Percentiles rank a stretch among this genome's conserved stretches.
Evolutionary conservation across 768 basidiomycete genomes (phyloP).

Genomic region (Amanita inopinata): DNA sequence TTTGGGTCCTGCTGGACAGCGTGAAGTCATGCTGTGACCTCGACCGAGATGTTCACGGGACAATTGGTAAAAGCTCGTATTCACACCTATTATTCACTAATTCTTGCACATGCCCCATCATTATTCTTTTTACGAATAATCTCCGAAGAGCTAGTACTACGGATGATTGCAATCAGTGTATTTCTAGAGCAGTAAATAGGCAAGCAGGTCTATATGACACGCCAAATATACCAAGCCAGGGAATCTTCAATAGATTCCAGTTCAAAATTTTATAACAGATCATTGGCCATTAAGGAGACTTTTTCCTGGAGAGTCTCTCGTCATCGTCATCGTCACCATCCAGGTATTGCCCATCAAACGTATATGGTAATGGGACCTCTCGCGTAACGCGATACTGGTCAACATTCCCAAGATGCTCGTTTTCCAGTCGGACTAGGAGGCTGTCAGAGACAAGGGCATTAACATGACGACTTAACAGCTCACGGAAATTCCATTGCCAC

Average conservation of each 20-base stretch:
- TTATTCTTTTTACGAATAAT: background rate
- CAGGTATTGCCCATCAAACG: constrained; percentile 39
- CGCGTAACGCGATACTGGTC: constrained; percentile 86
- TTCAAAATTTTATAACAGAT: too few species aligned
- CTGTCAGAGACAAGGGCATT: background rate
- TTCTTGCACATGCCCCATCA: too few species aligned
- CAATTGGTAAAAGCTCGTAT: background rate
- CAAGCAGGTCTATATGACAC: too few species aligned
- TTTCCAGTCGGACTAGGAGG: constrained; percentile 63
- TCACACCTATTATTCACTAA: background rate
- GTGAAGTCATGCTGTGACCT: background rate
- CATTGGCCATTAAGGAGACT: too few species aligned
- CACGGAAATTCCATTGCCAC: constrained; percentile 90
- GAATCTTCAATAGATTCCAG: too few species aligned
- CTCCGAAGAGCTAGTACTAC: background rate
- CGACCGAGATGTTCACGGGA: too few species aligned
- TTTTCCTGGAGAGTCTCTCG: constrained; percentile 9
- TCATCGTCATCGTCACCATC: constrained; percentile 37
- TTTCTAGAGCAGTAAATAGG: too few species aligned
- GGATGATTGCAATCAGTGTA: too few species aligned
- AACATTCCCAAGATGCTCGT: constrained; percentile 88
- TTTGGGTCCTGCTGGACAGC: background rate
- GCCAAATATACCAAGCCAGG: too few species aligned
- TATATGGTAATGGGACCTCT: constrained; percentile 80
- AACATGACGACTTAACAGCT: constrained; percentile 19